Evolutionary conservation across 768 basidiomycete species (phyloP), one percentile per base, ranked within the genome.

Genomic region (Coprinellus aureogranulatus): DNA sequence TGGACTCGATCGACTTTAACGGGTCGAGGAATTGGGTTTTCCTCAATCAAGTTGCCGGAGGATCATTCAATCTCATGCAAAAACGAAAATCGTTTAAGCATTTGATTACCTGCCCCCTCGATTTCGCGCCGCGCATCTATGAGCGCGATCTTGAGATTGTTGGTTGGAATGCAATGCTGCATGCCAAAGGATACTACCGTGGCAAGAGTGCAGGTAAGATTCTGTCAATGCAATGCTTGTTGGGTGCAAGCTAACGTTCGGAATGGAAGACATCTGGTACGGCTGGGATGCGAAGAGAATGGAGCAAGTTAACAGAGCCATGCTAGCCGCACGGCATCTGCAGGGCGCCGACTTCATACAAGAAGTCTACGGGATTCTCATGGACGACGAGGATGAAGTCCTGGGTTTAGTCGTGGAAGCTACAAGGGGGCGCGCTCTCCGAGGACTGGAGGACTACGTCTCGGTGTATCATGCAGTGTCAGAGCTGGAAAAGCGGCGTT

Each of bases 331-430:
- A 47, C 64, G 66, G 14, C 55, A 60, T 8, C 53, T 74, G 18
- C 59, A 68, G 30, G 72, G 70, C 14, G 60, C 73, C 11, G 74
- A 75, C 60, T 59, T 78, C 10, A 74, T 70, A 1, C 76, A 68
- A 45, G 68, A 72, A 31, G 67, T 74, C 34, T 65, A 70, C 47
- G 75, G 71, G 1, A 73, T 75, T 53, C 58, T 74, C 5, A 58
- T 75, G 8, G 64, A 66, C n/a, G 57, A 61, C 40, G 66, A 73
- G 23, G 71, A 69, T 1, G 53, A 65, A 3, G 53, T 76, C n/a
- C 62, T 72, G 20, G 76, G 75, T 9, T 53, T 75, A 11, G 68
- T 75, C 1, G 66, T 64, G n/a, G 75, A 77, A 52, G 68, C 75
- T n/a, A 67, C 74, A 20, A 55, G 61, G 44, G 74, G 74, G 49